Conservation (phyloP, 331 rosid species). For the Prunus yedoensis region DNA sequence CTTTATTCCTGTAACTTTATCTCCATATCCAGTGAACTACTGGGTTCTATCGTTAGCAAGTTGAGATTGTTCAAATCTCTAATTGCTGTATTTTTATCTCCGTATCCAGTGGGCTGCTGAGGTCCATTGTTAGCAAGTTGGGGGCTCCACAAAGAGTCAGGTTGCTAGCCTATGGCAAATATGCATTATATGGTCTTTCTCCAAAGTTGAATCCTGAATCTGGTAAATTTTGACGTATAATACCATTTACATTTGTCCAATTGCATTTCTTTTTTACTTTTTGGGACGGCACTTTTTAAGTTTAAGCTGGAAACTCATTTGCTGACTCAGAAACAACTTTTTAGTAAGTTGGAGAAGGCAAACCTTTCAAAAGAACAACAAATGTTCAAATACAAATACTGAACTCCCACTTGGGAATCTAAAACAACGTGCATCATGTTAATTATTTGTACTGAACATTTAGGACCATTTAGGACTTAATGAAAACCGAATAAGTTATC, state of each 20-base stretch:
- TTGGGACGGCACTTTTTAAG: neutral
- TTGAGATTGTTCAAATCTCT: slow-evolving; percentile 24
- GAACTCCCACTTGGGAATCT: neutral
- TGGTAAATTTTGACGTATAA: slow-evolving; percentile 20
- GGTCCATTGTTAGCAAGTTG: slow-evolving; percentile 62
- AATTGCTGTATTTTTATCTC: slow-evolving; percentile 6
- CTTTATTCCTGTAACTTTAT: neutral
- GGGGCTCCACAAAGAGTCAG: slow-evolving; percentile 67
- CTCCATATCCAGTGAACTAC: slow-evolving; percentile 44
- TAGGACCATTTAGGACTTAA: neutral
- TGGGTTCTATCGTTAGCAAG: slow-evolving; percentile 60
- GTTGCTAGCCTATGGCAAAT: slow-evolving; percentile 76
- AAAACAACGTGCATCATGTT: neutral
- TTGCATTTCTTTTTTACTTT: neutral
- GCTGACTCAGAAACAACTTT: neutral
- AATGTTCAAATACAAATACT: neutral
- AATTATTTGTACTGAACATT: neutral
- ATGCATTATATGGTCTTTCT: slow-evolving; percentile 65
- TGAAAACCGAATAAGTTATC: no score
- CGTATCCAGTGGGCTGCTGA: slow-evolving; percentile 53
- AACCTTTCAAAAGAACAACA: neutral
- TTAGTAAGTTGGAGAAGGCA: neutral
- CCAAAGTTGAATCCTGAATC: slow-evolving; percentile 42
- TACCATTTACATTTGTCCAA: neutral
- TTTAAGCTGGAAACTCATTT: neutral